phyloP scores from a whole-genome alignment of 352 stramenopile species.

The Phytophthora foliorum region DNA sequence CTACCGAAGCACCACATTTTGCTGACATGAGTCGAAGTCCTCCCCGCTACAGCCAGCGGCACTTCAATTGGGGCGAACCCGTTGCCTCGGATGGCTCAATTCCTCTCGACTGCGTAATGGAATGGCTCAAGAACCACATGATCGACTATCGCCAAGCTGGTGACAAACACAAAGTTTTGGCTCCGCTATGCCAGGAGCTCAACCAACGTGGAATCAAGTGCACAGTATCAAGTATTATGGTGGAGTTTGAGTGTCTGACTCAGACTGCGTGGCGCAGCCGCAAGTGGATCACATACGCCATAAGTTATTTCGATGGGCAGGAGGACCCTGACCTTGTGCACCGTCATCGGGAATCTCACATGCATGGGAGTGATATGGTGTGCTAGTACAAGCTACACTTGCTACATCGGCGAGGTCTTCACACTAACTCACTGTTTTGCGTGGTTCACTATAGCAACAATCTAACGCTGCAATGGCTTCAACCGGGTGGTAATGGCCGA shows the following conservation, averaged over 20 bases:
- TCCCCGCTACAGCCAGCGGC: slow-evolving; percentile 4
- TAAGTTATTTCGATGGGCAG: not conserved
- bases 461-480: too few relatives aligned
- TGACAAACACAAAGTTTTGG: not conserved
- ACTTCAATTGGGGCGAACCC: slow-evolving; percentile 2
- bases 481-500: too few relatives aligned
- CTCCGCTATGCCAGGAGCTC: not conserved
- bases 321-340: not conserved
- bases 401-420: too few relatives aligned
- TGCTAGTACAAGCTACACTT: too few relatives aligned
- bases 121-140: not conserved
- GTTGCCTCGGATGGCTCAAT: not conserved
- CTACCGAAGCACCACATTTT: too few relatives aligned
- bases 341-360: not conserved
- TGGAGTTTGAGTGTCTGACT: not conserved
- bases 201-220: not conserved
- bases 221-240: not conserved
- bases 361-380: too few relatives aligned
- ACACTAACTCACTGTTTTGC: too few relatives aligned
- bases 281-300: not conserved
- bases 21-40: not conserved
- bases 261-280: not conserved
- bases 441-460: too few relatives aligned
- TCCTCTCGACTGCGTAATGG: not conserved
- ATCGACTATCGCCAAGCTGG: not conserved